Evolutionary conservation across 768 basidiomycete species (phyloP).

Genomic region (Amanita pseudoporphyria): DNA sequence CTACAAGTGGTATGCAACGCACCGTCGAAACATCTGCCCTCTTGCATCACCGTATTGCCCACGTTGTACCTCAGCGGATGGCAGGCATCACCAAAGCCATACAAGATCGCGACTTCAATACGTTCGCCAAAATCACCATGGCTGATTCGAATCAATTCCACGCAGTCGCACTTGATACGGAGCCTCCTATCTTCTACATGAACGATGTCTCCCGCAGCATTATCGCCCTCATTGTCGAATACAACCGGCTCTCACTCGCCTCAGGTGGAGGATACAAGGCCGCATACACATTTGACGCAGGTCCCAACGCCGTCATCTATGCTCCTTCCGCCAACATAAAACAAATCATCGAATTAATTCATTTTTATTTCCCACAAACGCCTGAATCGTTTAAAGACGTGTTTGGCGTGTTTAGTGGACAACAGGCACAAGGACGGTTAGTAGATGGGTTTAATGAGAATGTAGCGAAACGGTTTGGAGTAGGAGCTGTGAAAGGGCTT

Average conservation of each 20-base stretch:
- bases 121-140: slow-evolving; percentile 92
- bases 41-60: slow-evolving; percentile 78
- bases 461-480: slow-evolving; percentile 63
- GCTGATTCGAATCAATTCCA: slow-evolving; percentile 98
- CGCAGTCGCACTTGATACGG: slow-evolving; percentile 92
- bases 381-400: slow-evolving; percentile 63
- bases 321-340: slow-evolving; percentile 67
- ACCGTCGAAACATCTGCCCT: slow-evolving; percentile 89
- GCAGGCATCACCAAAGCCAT: slow-evolving; percentile 74
- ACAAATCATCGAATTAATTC: slow-evolving; percentile 67
- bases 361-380: slow-evolving; percentile 83
- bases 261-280: slow-evolving; percentile 56
- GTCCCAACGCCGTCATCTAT: slow-evolving; percentile 98
- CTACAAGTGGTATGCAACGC: slow-evolving; percentile 95
- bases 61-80: slow-evolving; percentile 89
- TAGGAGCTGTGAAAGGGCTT: slow-evolving; percentile 77
- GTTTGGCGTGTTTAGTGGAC: slow-evolving; percentile 47
- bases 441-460: slow-evolving; percentile 68
- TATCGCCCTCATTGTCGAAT: slow-evolving; percentile 83
- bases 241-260: slow-evolving; percentile 72
- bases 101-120: slow-evolving; percentile 66
- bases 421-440: slow-evolving; percentile 37
- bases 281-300: slow-evolving; percentile 98
- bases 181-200: slow-evolving; percentile 98
- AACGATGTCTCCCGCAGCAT: slow-evolving; percentile 96